Evolutionary conservation across 2,329 filamentous ascomycete species (phyloP).

Genomic region (Fusarium kyushuense): DNA sequence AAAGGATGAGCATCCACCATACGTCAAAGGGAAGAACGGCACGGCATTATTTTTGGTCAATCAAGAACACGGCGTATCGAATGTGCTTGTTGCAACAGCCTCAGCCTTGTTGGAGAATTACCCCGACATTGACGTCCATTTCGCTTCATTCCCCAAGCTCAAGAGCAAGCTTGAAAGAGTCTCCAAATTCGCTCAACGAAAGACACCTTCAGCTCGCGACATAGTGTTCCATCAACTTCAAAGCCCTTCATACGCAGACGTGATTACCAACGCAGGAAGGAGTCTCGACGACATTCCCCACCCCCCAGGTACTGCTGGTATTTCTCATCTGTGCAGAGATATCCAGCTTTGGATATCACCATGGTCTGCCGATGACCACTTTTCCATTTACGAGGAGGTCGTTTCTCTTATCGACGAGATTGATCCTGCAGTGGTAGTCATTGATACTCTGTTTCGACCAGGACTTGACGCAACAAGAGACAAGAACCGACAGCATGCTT

Average conservation of each 20-base stretch:
- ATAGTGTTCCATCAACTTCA: background rate
- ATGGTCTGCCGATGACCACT: conserved; percentile 15
- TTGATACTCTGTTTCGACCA: conserved; percentile 15
- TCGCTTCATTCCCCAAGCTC: conserved; percentile 48
- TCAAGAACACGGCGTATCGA: conserved; percentile 51
- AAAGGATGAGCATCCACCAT: background rate
- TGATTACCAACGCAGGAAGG: background rate
- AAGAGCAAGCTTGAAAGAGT: background rate
- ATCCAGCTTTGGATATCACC: conserved; percentile 23
- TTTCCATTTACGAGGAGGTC: conserved; percentile 5
- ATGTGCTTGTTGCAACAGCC: conserved; percentile 54
- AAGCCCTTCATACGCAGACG: background rate
- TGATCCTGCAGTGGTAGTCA: background rate
- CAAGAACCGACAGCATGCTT: conserved; percentile 13
- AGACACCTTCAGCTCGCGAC: accelerated
- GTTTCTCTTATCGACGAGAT: background rate
- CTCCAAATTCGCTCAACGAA: background rate
- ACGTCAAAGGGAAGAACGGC: background rate
- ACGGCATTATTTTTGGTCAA: conserved; percentile 14
- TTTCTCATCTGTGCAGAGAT: background rate
- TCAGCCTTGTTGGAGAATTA: conserved; percentile 51
- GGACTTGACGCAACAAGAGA: conserved; percentile 9
- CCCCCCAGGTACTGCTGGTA: conserved; percentile 1
- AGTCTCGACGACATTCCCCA: conserved; percentile 14
- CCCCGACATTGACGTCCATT: conserved; percentile 51